Base-by-base conservation (phyloP, 768 basidiomycete genomes). In the Russula earlei region DNA sequence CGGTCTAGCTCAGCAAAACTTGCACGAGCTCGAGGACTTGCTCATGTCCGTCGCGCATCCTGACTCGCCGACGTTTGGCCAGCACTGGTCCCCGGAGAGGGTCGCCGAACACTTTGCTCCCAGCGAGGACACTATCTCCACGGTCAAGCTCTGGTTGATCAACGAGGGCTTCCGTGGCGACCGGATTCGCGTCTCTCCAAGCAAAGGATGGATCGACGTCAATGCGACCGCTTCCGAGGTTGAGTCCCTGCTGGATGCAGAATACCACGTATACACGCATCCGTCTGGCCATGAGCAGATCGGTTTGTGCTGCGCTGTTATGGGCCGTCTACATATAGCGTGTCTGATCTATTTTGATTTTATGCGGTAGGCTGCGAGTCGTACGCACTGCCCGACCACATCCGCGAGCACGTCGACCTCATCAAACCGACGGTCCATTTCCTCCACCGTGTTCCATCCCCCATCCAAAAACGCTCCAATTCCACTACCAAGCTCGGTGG, bases 341-440 rank as follows among this genome's bases (percentile, higher is more conserved):
- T 12, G 8, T 22, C 38, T 36, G 25, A 42, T n/a, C 27, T 15
- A 25, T 11, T 19, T n/a, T 33, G 34, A n/a, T n/a, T n/a, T n/a
- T n/a, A n/a, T 15, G 14, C 10, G 5, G 36, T 43, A 36, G 75
- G 70, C 12, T 77, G 75, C 54, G 68, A 72, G 25, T 64, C 64
- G 6, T 77, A 77, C 51, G 70, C 71, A 38, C 62, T 77, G 19
- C 75, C 75, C 0, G 68, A 67, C 12, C 65, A 74, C 50, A 44
- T 77, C 7, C 57, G 17, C 3, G 55, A 62, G 6, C 76, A 76
- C 33, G 59, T 77, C 40, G 75, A 77, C 46, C 67, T 77, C 44
- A 72, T 77, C 27, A 74, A 65, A 8, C 76, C 76, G 6, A 76
- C 76, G 0, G 67, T 77, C 1, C 73, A 77, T 49, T 77, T 76